Conservation (phyloP, 2,329 filamentous ascomycete genomes). For the Aureobasidium sp. region DNA sequence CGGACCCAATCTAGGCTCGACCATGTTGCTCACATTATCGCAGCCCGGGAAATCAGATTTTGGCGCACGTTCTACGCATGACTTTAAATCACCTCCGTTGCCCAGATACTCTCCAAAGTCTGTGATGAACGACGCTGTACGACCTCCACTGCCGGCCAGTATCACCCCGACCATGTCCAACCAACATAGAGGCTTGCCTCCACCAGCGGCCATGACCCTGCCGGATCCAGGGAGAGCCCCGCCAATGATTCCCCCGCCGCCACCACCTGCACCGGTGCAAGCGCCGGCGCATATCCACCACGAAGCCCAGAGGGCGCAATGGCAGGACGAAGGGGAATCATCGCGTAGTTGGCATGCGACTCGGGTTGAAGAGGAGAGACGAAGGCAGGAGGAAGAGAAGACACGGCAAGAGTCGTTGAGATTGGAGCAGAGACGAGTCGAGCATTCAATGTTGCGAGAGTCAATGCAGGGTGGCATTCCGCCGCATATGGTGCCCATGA, state of each 20-base stretch:
- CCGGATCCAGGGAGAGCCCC: slow-evolving; percentile 37
- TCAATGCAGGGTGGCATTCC: slow-evolving; percentile 44
- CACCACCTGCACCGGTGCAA: slow-evolving; percentile 24
- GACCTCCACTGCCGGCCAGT: slow-evolving; percentile 34
- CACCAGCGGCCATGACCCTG: slow-evolving; percentile 44
- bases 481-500: slow-evolving; percentile 43
- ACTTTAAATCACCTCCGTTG: slow-evolving; percentile 35
- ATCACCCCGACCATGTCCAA: slow-evolving; percentile 39
- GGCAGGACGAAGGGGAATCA: slow-evolving; percentile 41
- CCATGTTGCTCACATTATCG: slow-evolving; percentile 44
- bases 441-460: slow-evolving; percentile 44
- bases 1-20: not conserved
- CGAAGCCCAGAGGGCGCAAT: not conserved
- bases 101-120: slow-evolving; percentile 31
- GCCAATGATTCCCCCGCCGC: slow-evolving; percentile 22
- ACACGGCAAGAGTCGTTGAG: slow-evolving; percentile 42
- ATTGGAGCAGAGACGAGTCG: slow-evolving; percentile 44
- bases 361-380: slow-evolving; percentile 44
- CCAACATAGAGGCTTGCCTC: slow-evolving; percentile 45
- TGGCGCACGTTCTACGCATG: slow-evolving; percentile 40
- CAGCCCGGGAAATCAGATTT: slow-evolving; percentile 40
- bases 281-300: slow-evolving; percentile 10
- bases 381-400: slow-evolving; percentile 46
- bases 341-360: slow-evolving; percentile 44
- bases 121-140: slow-evolving; percentile 31